Conservation (phyloP, 164 flowering plant genomes). For the Buxus sempervirens region DNA sequence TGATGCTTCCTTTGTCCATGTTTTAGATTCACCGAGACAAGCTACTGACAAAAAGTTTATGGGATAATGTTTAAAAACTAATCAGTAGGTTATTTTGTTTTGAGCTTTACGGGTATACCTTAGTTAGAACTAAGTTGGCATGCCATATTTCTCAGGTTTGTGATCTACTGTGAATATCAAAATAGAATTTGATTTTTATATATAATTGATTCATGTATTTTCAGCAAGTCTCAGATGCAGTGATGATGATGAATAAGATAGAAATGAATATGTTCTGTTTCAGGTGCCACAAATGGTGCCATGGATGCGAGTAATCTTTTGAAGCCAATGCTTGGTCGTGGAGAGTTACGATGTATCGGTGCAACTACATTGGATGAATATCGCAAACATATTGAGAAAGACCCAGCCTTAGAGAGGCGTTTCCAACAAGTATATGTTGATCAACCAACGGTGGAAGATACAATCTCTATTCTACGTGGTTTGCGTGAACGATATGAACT, state of each 20-base stretch:
- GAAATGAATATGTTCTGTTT: constrained; percentile 7
- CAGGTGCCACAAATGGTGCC: constrained; percentile 96
- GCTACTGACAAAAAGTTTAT: too few species aligned
- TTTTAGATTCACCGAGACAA: too few species aligned
- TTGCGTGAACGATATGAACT: constrained; percentile 88
- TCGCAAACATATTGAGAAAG: constrained; percentile 90
- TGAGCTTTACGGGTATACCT: too few species aligned
- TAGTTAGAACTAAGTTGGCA: too few species aligned
- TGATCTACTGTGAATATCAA: too few species aligned
- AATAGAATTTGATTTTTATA: too few species aligned
- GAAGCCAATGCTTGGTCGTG: constrained; percentile 97
- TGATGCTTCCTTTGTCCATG: too few species aligned
- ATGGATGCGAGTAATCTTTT: constrained; percentile 96
- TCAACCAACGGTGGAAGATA: constrained; percentile 86
- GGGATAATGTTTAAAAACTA: not conserved
- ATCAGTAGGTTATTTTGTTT: not conserved
- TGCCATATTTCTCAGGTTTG: too few species aligned
- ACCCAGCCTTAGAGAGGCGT: constrained; percentile 91
- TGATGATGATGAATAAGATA: not conserved
- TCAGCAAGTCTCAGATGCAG: not conserved
- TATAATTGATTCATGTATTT: too few species aligned
- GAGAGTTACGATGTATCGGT: constrained; percentile 90
- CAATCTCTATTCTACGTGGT: constrained; percentile 85
- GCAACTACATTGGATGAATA: constrained; percentile 96
- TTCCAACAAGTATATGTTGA: constrained; percentile 96